These are phyloP conservation scores for Jatropha multifida DNA, from an alignment of 441 rosid species.

Conservation along the genomic window DNA sequence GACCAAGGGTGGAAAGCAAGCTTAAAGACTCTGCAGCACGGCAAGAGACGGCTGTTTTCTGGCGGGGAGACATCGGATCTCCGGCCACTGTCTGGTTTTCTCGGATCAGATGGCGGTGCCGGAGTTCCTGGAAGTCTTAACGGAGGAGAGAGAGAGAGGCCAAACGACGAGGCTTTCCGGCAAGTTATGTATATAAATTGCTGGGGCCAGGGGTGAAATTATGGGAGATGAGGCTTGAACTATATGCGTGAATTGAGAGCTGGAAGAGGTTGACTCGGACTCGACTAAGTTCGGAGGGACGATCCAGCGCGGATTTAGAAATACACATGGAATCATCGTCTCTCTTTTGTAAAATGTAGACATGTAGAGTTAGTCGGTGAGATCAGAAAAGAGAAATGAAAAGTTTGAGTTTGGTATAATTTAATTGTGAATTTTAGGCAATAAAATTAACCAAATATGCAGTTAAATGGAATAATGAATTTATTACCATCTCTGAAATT, in stretches of 20 bases:
- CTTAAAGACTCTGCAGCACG: conserved; percentile 41
- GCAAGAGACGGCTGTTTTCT: conserved; percentile 37
- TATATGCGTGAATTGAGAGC: neutral
- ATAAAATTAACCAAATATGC: too few species aligned
- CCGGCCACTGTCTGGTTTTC: conserved; percentile 44
- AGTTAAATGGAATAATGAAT: too few species aligned
- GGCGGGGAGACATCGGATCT: conserved; percentile 39
- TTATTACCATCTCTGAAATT: too few species aligned
- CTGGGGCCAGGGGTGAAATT: conserved; percentile 71
- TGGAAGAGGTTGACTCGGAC: neutral
- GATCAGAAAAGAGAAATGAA: neutral
- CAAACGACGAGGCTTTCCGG: conserved; percentile 63
- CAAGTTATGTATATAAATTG: conserved; percentile 82
- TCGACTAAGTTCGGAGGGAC: neutral
- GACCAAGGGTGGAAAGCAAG: conserved; percentile 63
- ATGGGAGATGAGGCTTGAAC: neutral
- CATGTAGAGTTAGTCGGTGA: neutral
- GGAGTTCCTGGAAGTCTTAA: conserved; percentile 22
- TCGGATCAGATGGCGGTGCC: conserved; percentile 33
- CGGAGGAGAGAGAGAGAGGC: neutral
- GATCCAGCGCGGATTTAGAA: neutral
- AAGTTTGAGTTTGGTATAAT: neutral
- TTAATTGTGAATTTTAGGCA: too few species aligned
- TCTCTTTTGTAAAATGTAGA: neutral
- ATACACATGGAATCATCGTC: neutral